A percentile compares a stretch with the other conserved stretches of the same genome.
phyloP scores from a whole-genome alignment of 495 filamentous ascomycete species.

The Talaromyces adpressus region DNA sequence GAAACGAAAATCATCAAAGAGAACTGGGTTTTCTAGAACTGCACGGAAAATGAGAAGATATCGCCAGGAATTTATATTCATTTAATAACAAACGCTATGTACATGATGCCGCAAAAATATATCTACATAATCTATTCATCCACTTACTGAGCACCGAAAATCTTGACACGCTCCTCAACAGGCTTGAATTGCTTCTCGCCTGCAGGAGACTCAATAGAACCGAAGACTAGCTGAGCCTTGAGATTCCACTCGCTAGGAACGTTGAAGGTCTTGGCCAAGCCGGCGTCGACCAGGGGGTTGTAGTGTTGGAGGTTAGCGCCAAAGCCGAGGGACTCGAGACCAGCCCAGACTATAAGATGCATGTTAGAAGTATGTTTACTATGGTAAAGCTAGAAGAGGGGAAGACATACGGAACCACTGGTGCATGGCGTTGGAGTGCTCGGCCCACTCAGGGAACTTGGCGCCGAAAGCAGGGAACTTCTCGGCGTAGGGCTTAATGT shows the following conservation, averaged over 20 bases:
- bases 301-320: slow-evolving; percentile 53
- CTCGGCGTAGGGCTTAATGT: slow-evolving; percentile 34
- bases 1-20: background rate
- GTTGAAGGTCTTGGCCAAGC: slow-evolving; percentile 34
- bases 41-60: background rate
- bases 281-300: slow-evolving; percentile 42
- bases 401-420: slow-evolving; percentile 40
- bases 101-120: background rate
- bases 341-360: slow-evolving; percentile 38
- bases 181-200: slow-evolving; percentile 31
- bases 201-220: slow-evolving; percentile 28
- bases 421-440: slow-evolving; percentile 49
- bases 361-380: background rate
- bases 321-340: slow-evolving; percentile 42
- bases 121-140: background rate
- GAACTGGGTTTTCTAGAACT: background rate
- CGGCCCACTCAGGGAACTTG: slow-evolving; percentile 41
- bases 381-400: background rate
- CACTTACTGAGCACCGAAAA: slow-evolving; percentile 16
- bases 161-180: slow-evolving; percentile 31
- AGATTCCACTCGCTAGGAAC: slow-evolving; percentile 41
- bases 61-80: background rate
- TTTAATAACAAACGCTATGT: background rate
- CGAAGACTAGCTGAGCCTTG: slow-evolving; percentile 47
- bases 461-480: slow-evolving; percentile 37